Base-by-base conservation (phyloP, 2,329 filamentous ascomycete genomes). In the Teratosphaeria nubilosa region DNA sequence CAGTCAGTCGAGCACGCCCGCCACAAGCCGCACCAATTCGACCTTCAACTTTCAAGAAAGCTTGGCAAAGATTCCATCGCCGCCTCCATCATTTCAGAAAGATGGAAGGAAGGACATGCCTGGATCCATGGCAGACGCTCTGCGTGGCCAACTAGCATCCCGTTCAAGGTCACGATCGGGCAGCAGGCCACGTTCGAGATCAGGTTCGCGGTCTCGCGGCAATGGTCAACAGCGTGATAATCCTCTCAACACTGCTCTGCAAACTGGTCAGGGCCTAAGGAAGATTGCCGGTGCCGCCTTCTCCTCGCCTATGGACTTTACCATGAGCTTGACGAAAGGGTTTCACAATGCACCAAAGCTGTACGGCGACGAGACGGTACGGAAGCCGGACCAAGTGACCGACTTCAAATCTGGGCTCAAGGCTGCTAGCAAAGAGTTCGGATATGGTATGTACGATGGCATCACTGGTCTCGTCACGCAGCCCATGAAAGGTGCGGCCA, bases 341-440 rank as follows among this genome's bases (percentile, higher is more conserved):
- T 95, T 96, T 70, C 87, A 92, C 69, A 96, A 96, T 66, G 86
- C 88, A 5, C 91, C 91, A 0, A 86, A 83, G 64, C 76, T 96
- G 0, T 96, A 96, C 69, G 88, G 91, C 50, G 91, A 95, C 66
- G 84, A 89, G 1, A 91, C 86, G 1, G 85, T 96, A 0, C 81
- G 89, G 9, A 86, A 87, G n/a, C 77, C 82, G 0, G 87, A 90
- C 59, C 90, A 89, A 65, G 88, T 96, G 4, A 91, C 88, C 0
- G 87, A 86, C 55, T 76, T 95, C 54, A 80, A 83, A 56, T 89
- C 86, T 62, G 91, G 91, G 0, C 73, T 96, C 27, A 85, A 80
- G 61, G 85, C 90, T 51, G 91, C 91, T 51, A 64, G 64, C 14
- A 71, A 79, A 72, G 88, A 90, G 68, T 86, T 94, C 59, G 86